Evolutionary conservation across 1,284 basidiomycete species (phyloP).

Genomic region (Tremellales sp.): DNA sequence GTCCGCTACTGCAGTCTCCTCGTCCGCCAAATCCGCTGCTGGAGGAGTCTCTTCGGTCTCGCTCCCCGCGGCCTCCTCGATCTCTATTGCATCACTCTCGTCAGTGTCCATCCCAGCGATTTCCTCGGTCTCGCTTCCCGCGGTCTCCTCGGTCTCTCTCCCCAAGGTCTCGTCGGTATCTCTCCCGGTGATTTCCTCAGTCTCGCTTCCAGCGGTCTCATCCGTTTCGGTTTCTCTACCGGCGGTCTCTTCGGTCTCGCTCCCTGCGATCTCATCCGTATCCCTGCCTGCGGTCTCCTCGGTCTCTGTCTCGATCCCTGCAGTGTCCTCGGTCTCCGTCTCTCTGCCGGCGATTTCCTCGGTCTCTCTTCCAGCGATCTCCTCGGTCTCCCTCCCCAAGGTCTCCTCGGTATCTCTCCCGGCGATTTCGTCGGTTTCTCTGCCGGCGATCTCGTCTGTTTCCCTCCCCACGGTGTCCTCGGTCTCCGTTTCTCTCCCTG

Average conservation of each 20-base stretch:
- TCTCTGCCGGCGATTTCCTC: not conserved
- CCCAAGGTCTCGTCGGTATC: not conserved
- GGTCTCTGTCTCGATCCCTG: not conserved
- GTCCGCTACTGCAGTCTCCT: conserved; percentile 3
- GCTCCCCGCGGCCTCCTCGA: conserved; percentile 2
- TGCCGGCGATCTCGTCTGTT: not conserved
- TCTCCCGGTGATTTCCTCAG: not conserved
- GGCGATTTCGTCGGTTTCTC: not conserved
- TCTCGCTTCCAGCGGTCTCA: not conserved
- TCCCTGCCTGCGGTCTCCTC: not conserved
- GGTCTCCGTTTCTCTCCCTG: not conserved
- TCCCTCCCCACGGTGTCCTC: too few species aligned
- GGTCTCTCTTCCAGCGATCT: not conserved
- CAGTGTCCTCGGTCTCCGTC: not conserved
- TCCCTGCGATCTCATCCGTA: not conserved
- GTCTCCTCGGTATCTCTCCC: not conserved
- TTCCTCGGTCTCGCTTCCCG: not conserved
- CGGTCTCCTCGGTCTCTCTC: not conserved
- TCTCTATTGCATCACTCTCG: conserved; percentile 3
- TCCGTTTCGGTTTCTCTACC: not conserved
- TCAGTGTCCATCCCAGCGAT: conserved; percentile 4
- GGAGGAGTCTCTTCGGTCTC: not conserved
- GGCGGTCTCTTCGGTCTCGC: not conserved
- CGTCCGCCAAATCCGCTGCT: conserved; percentile 4
- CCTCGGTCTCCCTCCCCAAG: not conserved